Evolutionary conservation across 2,329 filamentous ascomycete species (phyloP), one percentile per base, ranked within the genome.

Genomic region (Pyricularia pennisetigena): DNA sequence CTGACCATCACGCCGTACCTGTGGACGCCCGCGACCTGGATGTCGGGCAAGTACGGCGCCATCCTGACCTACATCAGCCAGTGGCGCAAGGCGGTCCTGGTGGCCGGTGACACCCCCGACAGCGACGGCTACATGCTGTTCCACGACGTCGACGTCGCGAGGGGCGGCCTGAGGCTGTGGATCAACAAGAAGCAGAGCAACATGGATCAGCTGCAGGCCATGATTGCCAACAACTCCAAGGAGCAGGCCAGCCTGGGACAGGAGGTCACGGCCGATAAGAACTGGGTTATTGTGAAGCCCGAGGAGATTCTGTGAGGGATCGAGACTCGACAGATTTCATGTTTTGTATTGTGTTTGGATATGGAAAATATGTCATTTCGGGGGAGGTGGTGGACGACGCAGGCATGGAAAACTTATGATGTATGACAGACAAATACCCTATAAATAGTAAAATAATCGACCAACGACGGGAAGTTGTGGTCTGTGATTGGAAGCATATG

Each of bases 101-200:
- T 66, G 64, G 64, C 9, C 4, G 64, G 64, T 35, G 64, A 66
- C 64, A 66, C 64, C 1, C 64, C 64, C 9, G 64, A 66, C 24
- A 54, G 64, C 64, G 64, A 66, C n/a, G 64, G 64, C 4, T 66
- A 66, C 64, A 66, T 66, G 64, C 64, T 66, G 23, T 66, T 66
- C 23, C 64, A 66, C 35, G 24, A n/a, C 9, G 23, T 49, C 4
- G 64, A 66, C 23, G 35, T 66, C 2, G 3, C 35, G 4, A 54
- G n/a, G 23, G 64, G 64, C 5, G 64, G 64, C 4, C 14, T 66
- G 20, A 16, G 64, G 32, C 23, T 66, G 35, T 66, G 64, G 64
- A 30, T 66, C 2, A 54, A 66, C 64, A n/a, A 30, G 30, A 66
- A 66, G 64, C 23, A 66, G 35, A 66, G 64, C 64, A 49, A 30